Evolutionary conservation across 257 asterid genomes (phyloP).

Genomic region (Fraxinus pennsylvanica): DNA sequence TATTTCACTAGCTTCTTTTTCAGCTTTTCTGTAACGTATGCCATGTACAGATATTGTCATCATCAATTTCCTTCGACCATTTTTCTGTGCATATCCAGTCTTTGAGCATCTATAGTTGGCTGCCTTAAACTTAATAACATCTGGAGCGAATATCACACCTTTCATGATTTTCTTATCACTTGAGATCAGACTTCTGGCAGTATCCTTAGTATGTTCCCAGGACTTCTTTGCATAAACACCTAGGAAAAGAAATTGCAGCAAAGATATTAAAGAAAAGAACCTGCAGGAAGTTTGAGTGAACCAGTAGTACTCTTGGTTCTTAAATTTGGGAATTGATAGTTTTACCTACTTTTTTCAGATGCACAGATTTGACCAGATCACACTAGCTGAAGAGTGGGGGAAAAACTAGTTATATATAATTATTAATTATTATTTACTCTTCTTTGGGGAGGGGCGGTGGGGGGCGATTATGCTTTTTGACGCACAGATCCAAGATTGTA

Average conservation of each 20-base stretch:
- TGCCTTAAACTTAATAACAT: neutral
- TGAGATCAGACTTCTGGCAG: neutral
- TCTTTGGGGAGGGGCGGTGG: too few species aligned
- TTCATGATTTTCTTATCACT: neutral
- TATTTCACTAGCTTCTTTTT: conserved; percentile 6
- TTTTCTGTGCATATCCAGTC: neutral
- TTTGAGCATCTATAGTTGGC: neutral
- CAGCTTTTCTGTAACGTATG: conserved; percentile 5
- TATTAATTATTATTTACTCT: conserved; percentile 1
- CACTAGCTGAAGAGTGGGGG: conserved; percentile 5
- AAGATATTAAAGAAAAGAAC: neutral
- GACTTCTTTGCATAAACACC: neutral
- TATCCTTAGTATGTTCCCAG: neutral
- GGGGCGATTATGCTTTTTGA: neutral
- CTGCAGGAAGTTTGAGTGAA: neutral
- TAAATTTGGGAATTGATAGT: neutral
- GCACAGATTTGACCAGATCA: conserved; percentile 6
- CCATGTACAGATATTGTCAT: conserved; percentile 10
- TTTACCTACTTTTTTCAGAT: neutral
- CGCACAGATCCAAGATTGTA: neutral
- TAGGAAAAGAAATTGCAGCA: conserved; percentile 11
- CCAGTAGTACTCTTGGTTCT: neutral
- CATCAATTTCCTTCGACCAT: neutral
- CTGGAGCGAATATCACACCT: neutral
- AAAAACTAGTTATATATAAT: neutral